These are phyloP conservation scores for Tetrapisispora namnaoensis DNA, from an alignment of 805 yeast species.

Conservation along the genomic window DNA sequence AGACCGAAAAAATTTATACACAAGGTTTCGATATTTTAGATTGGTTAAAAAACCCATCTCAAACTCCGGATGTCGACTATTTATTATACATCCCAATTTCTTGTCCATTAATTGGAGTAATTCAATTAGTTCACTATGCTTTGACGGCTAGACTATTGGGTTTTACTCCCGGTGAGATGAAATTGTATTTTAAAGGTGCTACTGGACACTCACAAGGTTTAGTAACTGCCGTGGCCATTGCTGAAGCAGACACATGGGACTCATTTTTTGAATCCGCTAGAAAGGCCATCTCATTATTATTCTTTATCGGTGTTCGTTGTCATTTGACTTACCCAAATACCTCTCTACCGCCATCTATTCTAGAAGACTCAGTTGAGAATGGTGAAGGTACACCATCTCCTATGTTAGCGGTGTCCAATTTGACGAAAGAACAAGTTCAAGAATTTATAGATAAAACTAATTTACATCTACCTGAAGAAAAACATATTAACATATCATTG, in stretches of 20 bases:
- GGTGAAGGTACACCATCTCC: constrained; percentile 97
- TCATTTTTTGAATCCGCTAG: constrained; percentile 61
- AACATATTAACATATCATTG: constrained; percentile 83
- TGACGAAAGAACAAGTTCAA: constrained; percentile 72
- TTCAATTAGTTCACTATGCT: constrained; percentile 89
- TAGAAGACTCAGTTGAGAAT: constrained; percentile 84
- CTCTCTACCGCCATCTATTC: constrained; percentile 84
- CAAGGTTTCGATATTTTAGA: constrained; percentile 83
- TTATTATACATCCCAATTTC: constrained; percentile 85
- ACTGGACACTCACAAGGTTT: constrained; percentile 90
- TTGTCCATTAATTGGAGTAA: constrained; percentile 94
- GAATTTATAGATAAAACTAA: constrained; percentile 75
- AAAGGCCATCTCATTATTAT: constrained; percentile 75
- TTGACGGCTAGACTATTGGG: constrained; percentile 80
- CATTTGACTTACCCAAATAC: constrained; percentile 87
- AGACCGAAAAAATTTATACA: constrained; percentile 79
- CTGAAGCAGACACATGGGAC: constrained; percentile 77
- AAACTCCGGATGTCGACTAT: constrained; percentile 84
- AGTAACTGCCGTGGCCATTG: constrained; percentile 85
- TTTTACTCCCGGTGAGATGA: constrained; percentile 79
- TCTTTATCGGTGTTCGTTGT: constrained; percentile 90
- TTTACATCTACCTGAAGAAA: constrained; percentile 83
- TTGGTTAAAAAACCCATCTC: constrained; percentile 80
- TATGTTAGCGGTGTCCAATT: constrained; percentile 89
- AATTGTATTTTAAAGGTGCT: constrained; percentile 58